Evolutionary conservation across 2,329 filamentous ascomycete species (phyloP).

Genomic region (Cladosporium sp.): DNA sequence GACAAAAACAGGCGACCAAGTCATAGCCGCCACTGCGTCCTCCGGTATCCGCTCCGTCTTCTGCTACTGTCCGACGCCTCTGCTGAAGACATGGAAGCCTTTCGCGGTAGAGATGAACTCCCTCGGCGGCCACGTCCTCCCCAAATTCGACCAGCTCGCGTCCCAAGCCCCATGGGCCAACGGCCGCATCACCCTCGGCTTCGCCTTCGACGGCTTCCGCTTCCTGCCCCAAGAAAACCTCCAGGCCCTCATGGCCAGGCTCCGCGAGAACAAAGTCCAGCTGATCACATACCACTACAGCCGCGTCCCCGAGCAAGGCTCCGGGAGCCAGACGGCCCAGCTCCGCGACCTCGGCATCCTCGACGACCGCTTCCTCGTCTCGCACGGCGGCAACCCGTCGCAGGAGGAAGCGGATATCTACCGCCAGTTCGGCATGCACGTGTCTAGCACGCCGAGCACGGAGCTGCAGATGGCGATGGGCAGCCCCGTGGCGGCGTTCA

Average conservation of each 20-base stretch:
- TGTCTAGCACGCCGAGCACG: slow-evolving; percentile 45
- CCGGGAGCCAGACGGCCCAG: slow-evolving; percentile 18
- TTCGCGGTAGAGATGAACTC: slow-evolving; percentile 22
- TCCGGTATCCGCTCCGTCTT: slow-evolving; percentile 45
- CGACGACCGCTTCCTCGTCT: slow-evolving; percentile 38
- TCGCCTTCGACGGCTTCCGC: slow-evolving; percentile 38
- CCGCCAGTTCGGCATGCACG: slow-evolving; percentile 27
- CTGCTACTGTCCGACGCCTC: slow-evolving; percentile 35
- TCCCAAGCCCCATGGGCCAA: slow-evolving; percentile 24
- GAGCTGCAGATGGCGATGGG: slow-evolving; percentile 46
- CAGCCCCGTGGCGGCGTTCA: slow-evolving; percentile 31
- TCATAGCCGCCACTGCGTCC: slow-evolving; percentile 36
- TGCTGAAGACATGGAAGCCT: slow-evolving; percentile 28
- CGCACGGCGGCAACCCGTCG: slow-evolving; percentile 33
- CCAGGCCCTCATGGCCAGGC: slow-evolving; percentile 33
- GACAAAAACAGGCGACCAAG: slow-evolving; percentile 18
- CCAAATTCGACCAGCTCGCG: slow-evolving; percentile 32
- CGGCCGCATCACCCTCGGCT: slow-evolving; percentile 37
- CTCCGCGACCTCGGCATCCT: slow-evolving; percentile 34
- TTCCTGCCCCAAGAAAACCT: slow-evolving; percentile 35
- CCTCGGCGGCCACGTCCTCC: slow-evolving; percentile 34
- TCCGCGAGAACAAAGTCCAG: slow-evolving; percentile 33
- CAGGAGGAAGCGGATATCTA: slow-evolving; percentile 34
- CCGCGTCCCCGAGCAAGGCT: slow-evolving; percentile 25
- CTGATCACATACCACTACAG: slow-evolving; percentile 33